Evolutionary conservation across 83 land plant genomes (phyloP), one percentile per base, ranked within the genome.

Genomic region (Thuja plicata): DNA sequence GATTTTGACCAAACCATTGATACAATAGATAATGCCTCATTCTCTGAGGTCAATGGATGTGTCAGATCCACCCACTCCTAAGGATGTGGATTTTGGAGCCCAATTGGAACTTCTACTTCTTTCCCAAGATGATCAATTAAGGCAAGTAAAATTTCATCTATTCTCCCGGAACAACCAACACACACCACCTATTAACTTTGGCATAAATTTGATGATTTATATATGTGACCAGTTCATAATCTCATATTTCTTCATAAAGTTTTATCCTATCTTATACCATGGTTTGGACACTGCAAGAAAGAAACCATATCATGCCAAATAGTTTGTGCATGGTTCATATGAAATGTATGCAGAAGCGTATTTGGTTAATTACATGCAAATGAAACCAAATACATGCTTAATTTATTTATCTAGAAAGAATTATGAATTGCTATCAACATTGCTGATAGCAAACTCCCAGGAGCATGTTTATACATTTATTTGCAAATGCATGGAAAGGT

Each of bases 1-100:
- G 24, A 87, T 95, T 82, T 86, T 95, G 35, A 95, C 97, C 45
- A 95, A 93, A 91, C 96, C 97, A 40, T 90, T 95, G 4, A 62
- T 95, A 66, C 70, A 19, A 10, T 85, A 73, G 62, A 81, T 95
- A 55, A 86, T 94, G 41, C 97, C 94, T 66, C 91, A 73, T 19
- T 82, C 88, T 79, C 24, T 83, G 86, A 48, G 19, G 1, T n/a
- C 55, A 40, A 88, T 6, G 46, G 88, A 88, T 40, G 82, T 19
- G 40, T 88, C 88, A 35, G 88, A 88, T 48, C 78, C 48, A 15
- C 80, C 50, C 16, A 83, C 88, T 38, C 88, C 88, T 8, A 88
- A 88, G 52, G 86, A 55, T 21, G 62, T 24, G 80, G 79, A 16
- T 76, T 46, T 87, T 88, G 79, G 46, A 70, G 57, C 21, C 24